phyloP scores from a whole-genome alignment of 805 yeast genomes.

The Wickerhamiella bombiphila region DNA sequence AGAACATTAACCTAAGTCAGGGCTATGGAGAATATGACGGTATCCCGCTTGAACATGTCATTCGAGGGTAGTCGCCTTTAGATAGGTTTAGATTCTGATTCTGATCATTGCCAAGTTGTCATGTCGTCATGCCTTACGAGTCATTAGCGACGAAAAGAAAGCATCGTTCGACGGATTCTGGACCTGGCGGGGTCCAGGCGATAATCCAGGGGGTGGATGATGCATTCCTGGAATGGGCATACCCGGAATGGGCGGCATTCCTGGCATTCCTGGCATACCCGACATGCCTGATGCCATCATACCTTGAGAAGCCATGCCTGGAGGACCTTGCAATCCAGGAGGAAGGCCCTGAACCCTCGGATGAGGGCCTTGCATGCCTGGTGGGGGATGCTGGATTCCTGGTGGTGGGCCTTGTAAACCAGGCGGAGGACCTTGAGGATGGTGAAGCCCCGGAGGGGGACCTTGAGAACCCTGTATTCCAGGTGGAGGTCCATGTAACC shows the following conservation, averaged over 20 bases:
- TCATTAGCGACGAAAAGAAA: conserved; percentile 6
- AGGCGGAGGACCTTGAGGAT: background rate
- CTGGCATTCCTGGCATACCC: too few species aligned
- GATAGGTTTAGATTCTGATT: too few species aligned
- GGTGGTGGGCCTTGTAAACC: background rate
- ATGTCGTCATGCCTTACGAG: conserved; percentile 3
- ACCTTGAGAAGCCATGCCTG: too few species aligned
- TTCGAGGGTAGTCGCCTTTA: conserved; percentile 18
- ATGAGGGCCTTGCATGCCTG: background rate
- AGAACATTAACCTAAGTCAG: conserved; percentile 79
- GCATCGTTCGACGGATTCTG: too few species aligned
- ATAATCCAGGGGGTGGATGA: background rate
- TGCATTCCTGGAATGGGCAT: background rate
- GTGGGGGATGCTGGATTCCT: background rate
- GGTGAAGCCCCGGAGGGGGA: background rate
- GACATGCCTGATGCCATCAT: too few species aligned
- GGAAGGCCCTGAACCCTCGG: background rate
- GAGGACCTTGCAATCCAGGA: background rate
- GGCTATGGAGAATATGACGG: conserved; percentile 93
- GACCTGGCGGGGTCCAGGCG: background rate
- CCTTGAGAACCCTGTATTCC: conserved; percentile 1
- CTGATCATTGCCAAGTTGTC: too few species aligned
- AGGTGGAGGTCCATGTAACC: background rate
- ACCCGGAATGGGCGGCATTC: background rate
- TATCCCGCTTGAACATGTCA: conserved; percentile 42